phyloP scores from a whole-genome alignment of 1,284 basidiomycete species.

The Rhodotorula mucilaginosa region DNA sequence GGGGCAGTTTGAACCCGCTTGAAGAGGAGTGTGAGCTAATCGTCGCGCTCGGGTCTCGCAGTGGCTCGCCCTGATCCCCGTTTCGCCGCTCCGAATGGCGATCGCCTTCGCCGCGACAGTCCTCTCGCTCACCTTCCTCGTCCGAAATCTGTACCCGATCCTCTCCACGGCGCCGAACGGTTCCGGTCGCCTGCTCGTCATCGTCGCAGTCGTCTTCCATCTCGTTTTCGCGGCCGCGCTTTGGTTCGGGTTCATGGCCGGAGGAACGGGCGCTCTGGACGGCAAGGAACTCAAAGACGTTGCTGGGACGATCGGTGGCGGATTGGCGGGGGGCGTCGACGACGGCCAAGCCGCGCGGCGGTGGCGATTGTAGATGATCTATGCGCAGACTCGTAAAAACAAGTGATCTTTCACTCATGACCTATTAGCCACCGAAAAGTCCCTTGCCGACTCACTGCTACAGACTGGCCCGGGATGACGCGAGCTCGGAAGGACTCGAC shows the following conservation, averaged over 20 bases:
- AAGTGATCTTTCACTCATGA: not conserved
- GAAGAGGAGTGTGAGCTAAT: not conserved
- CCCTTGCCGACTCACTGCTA: too few relatives aligned
- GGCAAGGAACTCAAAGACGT: slow-evolving; percentile 12
- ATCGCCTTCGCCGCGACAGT: slow-evolving; percentile 58
- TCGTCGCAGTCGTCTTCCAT: slow-evolving; percentile 49
- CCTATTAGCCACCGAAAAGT: too few relatives aligned
- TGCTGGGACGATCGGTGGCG: slow-evolving; percentile 6
- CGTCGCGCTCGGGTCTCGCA: not conserved
- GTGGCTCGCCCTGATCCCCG: slow-evolving; percentile 44
- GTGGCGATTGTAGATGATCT: slow-evolving; percentile 1
- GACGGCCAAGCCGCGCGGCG: not conserved
- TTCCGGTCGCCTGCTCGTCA: slow-evolving; percentile 71
- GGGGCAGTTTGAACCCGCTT: not conserved
- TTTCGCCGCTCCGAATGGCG: slow-evolving; percentile 38
- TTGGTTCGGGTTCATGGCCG: slow-evolving; percentile 44
- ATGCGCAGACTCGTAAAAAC: not conserved
- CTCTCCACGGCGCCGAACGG: slow-evolving; percentile 79
- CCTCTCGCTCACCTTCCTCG: slow-evolving; percentile 48
- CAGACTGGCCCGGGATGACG: too few relatives aligned
- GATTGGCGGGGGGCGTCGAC: not conserved
- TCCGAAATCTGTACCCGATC: slow-evolving; percentile 78
- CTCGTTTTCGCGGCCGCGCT: slow-evolving; percentile 41
- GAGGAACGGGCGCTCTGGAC: slow-evolving; percentile 27
- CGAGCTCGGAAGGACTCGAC: too few relatives aligned